Conservation (phyloP, 1,284 basidiomycete genomes). For the Ustilago trichophora region DNA sequence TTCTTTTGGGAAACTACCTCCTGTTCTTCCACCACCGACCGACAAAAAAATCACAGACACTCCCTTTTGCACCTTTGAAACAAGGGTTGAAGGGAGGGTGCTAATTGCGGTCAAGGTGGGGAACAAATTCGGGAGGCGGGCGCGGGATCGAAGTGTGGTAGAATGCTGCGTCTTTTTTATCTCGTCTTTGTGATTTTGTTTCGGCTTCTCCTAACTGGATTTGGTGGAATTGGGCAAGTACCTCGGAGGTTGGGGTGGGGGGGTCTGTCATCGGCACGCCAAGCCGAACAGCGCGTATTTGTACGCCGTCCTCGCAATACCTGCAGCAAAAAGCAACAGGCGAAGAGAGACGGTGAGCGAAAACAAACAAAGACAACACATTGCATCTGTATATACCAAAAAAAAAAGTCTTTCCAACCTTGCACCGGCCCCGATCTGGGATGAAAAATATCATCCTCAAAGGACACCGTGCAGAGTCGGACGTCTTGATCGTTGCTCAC, state of each 20-base stretch:
- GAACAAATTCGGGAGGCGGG: constrained; percentile 16
- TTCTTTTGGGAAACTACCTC: background rate
- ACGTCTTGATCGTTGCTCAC: constrained; percentile 1
- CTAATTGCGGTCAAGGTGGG: constrained; percentile 9
- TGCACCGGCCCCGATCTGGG: background rate
- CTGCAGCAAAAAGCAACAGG: background rate
- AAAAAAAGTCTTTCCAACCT: background rate
- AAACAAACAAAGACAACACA: background rate
- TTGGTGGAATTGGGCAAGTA: too few relatives aligned
- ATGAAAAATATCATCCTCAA: too few relatives aligned
- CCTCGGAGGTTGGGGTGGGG: too few relatives aligned
- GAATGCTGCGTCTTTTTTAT: constrained; percentile 16
- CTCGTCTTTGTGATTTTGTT: too few relatives aligned
- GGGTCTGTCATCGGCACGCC: constrained; percentile 16
- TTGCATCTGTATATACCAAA: background rate
- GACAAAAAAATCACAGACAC: too few relatives aligned
- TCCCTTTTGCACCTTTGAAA: background rate
- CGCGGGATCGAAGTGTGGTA: constrained; percentile 42
- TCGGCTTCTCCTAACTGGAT: too few relatives aligned
- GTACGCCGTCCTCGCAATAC: background rate
- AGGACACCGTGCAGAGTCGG: too few relatives aligned
- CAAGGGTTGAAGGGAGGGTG: too few relatives aligned
- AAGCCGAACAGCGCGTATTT: background rate
- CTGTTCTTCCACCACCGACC: background rate
- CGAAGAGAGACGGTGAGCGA: constrained; percentile 16